phyloP scores from a whole-genome alignment of 805 yeast genomes.

The Candida insectorum region DNA sequence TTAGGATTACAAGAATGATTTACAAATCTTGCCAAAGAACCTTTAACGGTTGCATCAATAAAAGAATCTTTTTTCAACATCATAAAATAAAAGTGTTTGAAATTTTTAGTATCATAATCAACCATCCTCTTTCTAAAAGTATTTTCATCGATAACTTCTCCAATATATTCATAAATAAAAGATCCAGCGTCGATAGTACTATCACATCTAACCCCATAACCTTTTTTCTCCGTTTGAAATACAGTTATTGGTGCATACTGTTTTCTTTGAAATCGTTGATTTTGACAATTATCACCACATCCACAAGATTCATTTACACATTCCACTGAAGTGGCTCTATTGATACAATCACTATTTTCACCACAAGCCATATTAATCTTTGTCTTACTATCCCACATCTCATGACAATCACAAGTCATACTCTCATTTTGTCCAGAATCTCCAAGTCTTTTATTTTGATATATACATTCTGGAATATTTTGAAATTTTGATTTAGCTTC shows the following conservation, averaged over 20 bases:
- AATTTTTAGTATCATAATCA: constrained; percentile 63
- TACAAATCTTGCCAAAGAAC: constrained; percentile 85
- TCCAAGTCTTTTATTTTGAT: constrained; percentile 61
- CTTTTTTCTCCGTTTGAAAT: constrained; percentile 80
- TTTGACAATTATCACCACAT: constrained; percentile 79
- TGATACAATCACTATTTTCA: constrained; percentile 84
- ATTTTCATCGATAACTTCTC: constrained; percentile 84
- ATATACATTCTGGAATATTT: constrained; percentile 56
- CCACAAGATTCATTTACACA: constrained; percentile 66
- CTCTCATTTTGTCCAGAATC: constrained; percentile 71
- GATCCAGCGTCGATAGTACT: constrained; percentile 52
- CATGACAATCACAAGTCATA: constrained; percentile 89
- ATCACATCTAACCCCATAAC: constrained; percentile 83
- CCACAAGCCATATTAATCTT: constrained; percentile 69
- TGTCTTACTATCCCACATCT: constrained; percentile 37
- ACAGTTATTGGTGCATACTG: constrained; percentile 77
- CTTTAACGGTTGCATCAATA: constrained; percentile 90
- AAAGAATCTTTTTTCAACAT: constrained; percentile 91
- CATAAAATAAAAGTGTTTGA: constrained; percentile 91
- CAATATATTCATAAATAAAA: constrained; percentile 90
- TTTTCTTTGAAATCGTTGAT: constrained; percentile 81
- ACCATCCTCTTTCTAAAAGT: constrained; percentile 73
- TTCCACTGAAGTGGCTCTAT: constrained; percentile 87
- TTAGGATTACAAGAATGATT: constrained; percentile 96
- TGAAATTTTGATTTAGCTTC: constrained; percentile 66